Conservation (phyloP, 306 rosid genomes). For the Lathyrus tuberosus region DNA sequence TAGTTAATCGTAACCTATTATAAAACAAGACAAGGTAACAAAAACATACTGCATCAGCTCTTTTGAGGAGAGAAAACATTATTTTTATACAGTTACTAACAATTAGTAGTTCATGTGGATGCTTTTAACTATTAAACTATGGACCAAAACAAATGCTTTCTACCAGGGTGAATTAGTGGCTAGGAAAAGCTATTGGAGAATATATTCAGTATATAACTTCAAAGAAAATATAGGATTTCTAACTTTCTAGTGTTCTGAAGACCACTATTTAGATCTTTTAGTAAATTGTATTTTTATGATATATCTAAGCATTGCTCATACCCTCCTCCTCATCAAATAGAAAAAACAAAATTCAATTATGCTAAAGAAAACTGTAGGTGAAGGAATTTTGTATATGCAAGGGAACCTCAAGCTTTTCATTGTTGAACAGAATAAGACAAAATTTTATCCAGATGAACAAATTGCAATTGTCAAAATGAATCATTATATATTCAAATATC, state of each 20-base stretch:
- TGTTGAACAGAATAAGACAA: constrained; percentile 13
- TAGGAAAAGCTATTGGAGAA: constrained; percentile 17
- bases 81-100: constrained; percentile 18
- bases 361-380: constrained; percentile 7
- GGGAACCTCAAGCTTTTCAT: constrained; percentile 25
- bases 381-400: constrained; percentile 10
- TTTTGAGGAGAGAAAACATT: constrained; percentile 25
- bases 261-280: constrained; percentile 4
- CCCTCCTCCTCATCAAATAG: constrained; percentile 31
- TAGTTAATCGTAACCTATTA: constrained; percentile 91
- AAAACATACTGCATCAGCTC: constrained; percentile 29
- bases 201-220: constrained; percentile 21
- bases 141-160: constrained; percentile 14
- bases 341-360: constrained; percentile 12
- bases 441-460: neutral
- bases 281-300: constrained; percentile 12
- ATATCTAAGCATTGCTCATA: constrained; percentile 16
- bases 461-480: constrained; percentile 16
- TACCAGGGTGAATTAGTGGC: constrained; percentile 6
- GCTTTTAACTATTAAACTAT: constrained; percentile 23
- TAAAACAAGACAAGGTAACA: constrained; percentile 42
- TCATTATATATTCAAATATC: constrained; percentile 22
- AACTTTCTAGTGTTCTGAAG: constrained; percentile 19
- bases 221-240: constrained; percentile 29
- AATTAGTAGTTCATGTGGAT: constrained; percentile 24